Conservation (phyloP, 352 stramenopile species). For the Pythium rishiriense region DNA sequence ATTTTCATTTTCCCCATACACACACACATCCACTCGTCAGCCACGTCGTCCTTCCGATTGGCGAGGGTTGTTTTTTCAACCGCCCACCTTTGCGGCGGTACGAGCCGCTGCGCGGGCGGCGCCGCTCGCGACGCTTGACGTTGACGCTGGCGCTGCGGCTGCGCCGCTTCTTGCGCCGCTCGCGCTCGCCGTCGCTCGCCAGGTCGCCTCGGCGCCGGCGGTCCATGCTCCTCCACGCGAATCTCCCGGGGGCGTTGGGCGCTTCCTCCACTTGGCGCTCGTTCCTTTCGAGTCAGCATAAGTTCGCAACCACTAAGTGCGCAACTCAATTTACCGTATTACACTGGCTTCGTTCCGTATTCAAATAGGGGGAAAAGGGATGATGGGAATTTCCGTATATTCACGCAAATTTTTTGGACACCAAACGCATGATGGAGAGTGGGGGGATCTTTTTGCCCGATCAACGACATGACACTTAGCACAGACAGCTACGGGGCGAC, state of each 20-base stretch:
- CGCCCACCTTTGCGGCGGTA: slow-evolving; percentile 11
- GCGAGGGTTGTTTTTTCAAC: background rate
- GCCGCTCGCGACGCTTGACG: slow-evolving; percentile 12
- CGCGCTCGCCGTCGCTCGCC: slow-evolving; percentile 22
- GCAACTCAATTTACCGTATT: background rate
- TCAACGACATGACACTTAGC: slow-evolving; percentile 6
- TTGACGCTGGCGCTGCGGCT: slow-evolving; percentile 29
- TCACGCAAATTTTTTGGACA: background rate
- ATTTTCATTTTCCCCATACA: too few species aligned
- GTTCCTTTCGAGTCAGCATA: slow-evolving; percentile 26
- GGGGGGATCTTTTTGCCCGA: background rate
- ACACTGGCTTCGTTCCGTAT: too few species aligned
- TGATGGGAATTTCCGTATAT: slow-evolving; percentile 1
- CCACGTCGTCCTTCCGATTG: background rate
- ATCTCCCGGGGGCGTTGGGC: slow-evolving; percentile 3
- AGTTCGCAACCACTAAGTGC: slow-evolving; percentile 16
- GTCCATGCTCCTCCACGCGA: slow-evolving; percentile 17
- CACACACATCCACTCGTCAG: background rate
- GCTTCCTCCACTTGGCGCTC: background rate
- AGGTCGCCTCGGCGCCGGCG: slow-evolving; percentile 12
- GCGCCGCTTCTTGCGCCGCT: slow-evolving; percentile 31
- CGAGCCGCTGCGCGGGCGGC: slow-evolving; percentile 10
- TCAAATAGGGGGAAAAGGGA: too few species aligned
- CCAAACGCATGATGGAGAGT: background rate
- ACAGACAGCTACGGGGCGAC: slow-evolving; percentile 3